phyloP scores from a whole-genome alignment of 2,329 filamentous ascomycete species.

The Venturiaceae sp. region DNA sequence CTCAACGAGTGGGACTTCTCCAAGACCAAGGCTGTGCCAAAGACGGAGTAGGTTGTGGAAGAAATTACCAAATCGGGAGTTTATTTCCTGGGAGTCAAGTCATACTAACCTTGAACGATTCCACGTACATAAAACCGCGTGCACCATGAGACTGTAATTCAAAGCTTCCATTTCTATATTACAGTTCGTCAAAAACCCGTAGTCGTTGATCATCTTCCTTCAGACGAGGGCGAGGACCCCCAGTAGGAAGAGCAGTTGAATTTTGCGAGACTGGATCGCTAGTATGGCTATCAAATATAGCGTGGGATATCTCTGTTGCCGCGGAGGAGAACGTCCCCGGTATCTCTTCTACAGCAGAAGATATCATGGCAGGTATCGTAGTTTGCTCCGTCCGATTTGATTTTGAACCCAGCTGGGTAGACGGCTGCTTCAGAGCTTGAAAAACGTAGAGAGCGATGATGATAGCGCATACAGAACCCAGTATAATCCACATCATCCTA shows the following conservation, averaged over 20 bases:
- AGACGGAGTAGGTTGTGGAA: neutral
- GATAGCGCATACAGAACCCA: slow-evolving; percentile 14
- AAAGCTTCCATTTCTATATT: neutral
- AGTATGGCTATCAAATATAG: neutral
- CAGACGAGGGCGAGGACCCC: neutral
- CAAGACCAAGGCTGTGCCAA: neutral
- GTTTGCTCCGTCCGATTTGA: neutral
- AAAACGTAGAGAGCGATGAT: slow-evolving; percentile 2
- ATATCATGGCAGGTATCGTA: neutral
- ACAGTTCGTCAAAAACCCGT: slow-evolving; percentile 5
- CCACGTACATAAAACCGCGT: too few relatives aligned
- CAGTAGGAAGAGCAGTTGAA: neutral
- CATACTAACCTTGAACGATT: neutral
- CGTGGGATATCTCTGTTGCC: neutral
- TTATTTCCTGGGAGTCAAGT: neutral
- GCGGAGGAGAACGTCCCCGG: neutral
- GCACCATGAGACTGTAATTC: neutral
- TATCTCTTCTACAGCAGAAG: neutral
- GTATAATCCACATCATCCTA: slow-evolving; percentile 52
- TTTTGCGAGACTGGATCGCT: neutral
- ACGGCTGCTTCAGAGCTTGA: neutral
- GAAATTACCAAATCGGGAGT: neutral
- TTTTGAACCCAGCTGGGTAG: neutral
- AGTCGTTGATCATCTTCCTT: slow-evolving; percentile 2
- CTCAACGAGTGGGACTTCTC: slow-evolving; percentile 30